These are phyloP conservation scores for Polygonum maritimum DNA, from an alignment of 148 eudicot species.

Conservation along the genomic window DNA sequence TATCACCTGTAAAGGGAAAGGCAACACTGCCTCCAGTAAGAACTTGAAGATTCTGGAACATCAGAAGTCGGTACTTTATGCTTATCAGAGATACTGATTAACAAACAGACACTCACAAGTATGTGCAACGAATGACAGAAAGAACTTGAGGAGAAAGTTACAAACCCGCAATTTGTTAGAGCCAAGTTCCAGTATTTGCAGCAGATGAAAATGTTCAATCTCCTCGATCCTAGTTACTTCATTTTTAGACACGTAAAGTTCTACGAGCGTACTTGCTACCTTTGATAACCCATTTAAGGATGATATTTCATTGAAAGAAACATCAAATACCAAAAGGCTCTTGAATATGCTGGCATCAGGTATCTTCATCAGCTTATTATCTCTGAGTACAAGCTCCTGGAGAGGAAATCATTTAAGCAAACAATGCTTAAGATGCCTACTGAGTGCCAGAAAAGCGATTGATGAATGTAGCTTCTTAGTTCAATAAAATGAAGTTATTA, in stretches of 20 bases:
- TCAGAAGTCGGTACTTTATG: not conserved
- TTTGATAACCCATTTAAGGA: slow-evolving; percentile 67
- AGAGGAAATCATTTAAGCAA: slow-evolving; percentile 10
- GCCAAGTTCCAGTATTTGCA: slow-evolving; percentile 94
- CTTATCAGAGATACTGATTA: not conserved
- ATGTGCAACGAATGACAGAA: not conserved
- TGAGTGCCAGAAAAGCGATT: not conserved
- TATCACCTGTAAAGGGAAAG: slow-evolving; percentile 51
- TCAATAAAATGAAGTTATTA: not conserved
- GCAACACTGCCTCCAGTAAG: not conserved
- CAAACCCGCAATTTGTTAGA: slow-evolving; percentile 91
- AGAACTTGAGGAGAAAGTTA: slow-evolving; percentile 13
- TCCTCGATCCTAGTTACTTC: slow-evolving; percentile 91
- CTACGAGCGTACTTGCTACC: slow-evolving; percentile 64
- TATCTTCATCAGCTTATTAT: slow-evolving; percentile 68
- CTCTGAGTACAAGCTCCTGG: slow-evolving; percentile 93
- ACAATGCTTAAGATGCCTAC: not conserved
- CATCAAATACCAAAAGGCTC: slow-evolving; percentile 74
- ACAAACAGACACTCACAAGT: not conserved
- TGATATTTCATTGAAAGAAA: slow-evolving; percentile 87
- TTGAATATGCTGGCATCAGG: slow-evolving; percentile 87
- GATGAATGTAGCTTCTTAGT: not conserved
- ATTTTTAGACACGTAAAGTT: slow-evolving; percentile 88
- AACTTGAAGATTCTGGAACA: not conserved
- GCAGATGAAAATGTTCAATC: slow-evolving; percentile 72